Evolutionary conservation across 2,329 filamentous ascomycete species (phyloP), one percentile per base, ranked within the genome.

Genomic region (Sporothrix euskadiensis): DNA sequence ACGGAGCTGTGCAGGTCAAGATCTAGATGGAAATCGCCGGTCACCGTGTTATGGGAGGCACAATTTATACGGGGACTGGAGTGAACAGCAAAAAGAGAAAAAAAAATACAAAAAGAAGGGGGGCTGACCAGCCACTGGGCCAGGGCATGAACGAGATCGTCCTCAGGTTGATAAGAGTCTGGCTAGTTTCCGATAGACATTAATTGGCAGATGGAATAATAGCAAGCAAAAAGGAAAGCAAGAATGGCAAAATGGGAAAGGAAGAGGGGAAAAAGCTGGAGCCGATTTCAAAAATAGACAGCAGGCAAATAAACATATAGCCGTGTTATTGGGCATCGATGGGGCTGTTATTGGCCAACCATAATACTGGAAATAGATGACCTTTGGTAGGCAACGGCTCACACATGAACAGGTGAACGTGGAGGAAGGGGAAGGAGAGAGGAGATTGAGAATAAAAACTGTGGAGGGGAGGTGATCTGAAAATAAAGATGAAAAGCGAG

Each of bases 321-420:
- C 57, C 10, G 41, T 52, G 57, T 65, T 65, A 65, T 65, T 44
- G 26, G 41, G 3, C 22, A 65, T 54, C 32, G n/a, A 57, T 35
- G 41, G 47, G 47, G 6, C 30, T 6, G 3, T 2, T 12, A 9
- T 52, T 8, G 30, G 54, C 70, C 57, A 71, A 65, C 65, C 44
- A 65, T 14, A 56, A 14, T 32, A 12, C 19, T 22, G 19, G 41
- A 59, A 52, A 61, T 39, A 44, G 30, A 63, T 69, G 65, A 61
- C 30, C 59, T 30, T 19, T n/a, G 26, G 22, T 41, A 56, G 30
- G 59, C 65, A 39, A 61, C 41, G 32, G 69, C 52, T 72, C 47
- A 61, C 71, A 75, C 74, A 73, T 65, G 74, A 69, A 73, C 74
- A 73, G 71, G 54, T 73, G 61, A 69, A 73, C 63, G 30, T n/a